phyloP scores from a whole-genome alignment of 768 basidiomycete species.

The Sutorius australiensis region DNA sequence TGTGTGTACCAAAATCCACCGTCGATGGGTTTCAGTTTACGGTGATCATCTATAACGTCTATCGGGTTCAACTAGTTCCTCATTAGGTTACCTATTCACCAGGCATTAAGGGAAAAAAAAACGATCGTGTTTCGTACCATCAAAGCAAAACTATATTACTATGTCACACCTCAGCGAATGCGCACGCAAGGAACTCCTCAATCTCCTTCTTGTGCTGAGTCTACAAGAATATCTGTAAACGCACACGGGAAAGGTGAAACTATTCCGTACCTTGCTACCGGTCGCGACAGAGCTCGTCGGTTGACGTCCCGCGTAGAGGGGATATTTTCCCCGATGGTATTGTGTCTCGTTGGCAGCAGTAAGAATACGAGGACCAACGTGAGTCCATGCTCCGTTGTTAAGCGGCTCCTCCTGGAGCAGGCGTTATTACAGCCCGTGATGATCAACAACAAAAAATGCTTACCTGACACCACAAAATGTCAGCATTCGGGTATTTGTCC shows the following conservation, averaged over 20 bases:
- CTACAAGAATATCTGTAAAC: conserved; percentile 33
- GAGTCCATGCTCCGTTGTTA: conserved; percentile 97
- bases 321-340: conserved; percentile 89
- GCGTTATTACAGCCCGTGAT: background rate
- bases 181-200: conserved; percentile 61
- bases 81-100: conserved; percentile 9
- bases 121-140: background rate
- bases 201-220: conserved; percentile 88
- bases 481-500: conserved; percentile 95
- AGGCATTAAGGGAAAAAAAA: background rate
- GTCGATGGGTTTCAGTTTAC: background rate
- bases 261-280: conserved; percentile 69
- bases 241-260: background rate
- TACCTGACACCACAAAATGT: conserved; percentile 88
- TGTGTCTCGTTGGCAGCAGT: conserved; percentile 90
- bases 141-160: background rate
- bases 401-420: conserved; percentile 78
- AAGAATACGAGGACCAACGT: conserved; percentile 88
- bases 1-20: background rate
- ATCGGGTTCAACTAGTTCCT: background rate
- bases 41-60: background rate
- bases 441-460: background rate
- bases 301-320: conserved; percentile 86
- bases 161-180: conserved; percentile 42
- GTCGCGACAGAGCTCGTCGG: conserved; percentile 92